phyloP scores from a whole-genome alignment of 306 rosid species.

The Trifolium pratense region DNA sequence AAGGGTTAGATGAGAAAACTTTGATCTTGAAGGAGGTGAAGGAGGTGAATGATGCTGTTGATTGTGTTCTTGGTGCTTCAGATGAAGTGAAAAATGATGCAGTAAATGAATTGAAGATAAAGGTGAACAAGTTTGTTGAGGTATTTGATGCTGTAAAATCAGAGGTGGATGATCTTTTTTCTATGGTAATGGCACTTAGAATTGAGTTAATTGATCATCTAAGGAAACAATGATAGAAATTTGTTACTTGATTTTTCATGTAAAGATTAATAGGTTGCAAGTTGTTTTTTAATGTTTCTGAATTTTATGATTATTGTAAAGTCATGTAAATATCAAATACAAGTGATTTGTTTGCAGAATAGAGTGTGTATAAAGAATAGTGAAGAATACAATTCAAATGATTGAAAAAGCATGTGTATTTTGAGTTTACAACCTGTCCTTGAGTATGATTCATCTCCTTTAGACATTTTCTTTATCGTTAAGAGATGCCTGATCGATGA shows the following conservation, averaged over 20 bases:
- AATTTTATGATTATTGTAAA: neutral
- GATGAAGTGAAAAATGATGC: constrained; percentile 43
- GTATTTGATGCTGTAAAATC: constrained; percentile 51
- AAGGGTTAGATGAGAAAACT: constrained; percentile 36
- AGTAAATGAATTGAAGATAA: constrained; percentile 53
- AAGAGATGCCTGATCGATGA: no score
- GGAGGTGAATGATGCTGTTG: constrained; percentile 62
- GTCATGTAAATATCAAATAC: constrained; percentile 32
- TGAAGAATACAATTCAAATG: neutral
- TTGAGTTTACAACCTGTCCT: neutral
- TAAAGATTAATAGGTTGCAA: constrained; percentile 1
- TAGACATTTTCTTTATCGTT: no score
- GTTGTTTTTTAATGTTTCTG: neutral
- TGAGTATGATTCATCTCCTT: neutral
- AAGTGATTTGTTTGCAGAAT: neutral
- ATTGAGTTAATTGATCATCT: constrained; percentile 60
- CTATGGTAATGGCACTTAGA: constrained; percentile 64
- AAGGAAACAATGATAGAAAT: constrained; percentile 31
- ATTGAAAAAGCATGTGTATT: neutral
- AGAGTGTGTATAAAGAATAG: constrained; percentile 10
- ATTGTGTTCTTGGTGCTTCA: constrained; percentile 46
- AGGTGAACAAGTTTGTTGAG: constrained; percentile 56
- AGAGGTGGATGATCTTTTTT: constrained; percentile 63
- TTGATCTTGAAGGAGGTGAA: constrained; percentile 53
- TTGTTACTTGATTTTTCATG: constrained; percentile 12